Evolutionary conservation across 805 yeast genomes (phyloP).

Genomic region (Wickerhamomyces mucosus): DNA sequence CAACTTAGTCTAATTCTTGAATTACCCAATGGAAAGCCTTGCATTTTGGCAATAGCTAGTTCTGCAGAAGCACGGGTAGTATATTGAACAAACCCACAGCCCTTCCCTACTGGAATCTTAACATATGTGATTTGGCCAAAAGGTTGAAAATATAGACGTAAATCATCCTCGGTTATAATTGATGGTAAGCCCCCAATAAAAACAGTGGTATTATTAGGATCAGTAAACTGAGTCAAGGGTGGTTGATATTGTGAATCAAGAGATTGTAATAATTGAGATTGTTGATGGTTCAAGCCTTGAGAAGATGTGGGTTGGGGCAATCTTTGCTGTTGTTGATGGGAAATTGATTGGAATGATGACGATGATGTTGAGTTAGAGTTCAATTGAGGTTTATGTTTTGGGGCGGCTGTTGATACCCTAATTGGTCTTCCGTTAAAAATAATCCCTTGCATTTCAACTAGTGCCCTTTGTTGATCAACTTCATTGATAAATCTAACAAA

Average conservation of each 20-base stretch:
- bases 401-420: conserved; percentile 63
- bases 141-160: conserved; percentile 48
- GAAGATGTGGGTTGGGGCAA: conserved; percentile 15
- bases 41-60: conserved; percentile 77
- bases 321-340: conserved; percentile 12
- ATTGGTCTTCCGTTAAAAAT: conserved; percentile 66
- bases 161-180: conserved; percentile 48
- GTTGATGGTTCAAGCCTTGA: conserved; percentile 5
- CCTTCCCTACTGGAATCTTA: conserved; percentile 63
- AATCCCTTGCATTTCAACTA: conserved; percentile 75
- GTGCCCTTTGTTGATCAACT: conserved; percentile 61
- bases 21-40: conserved; percentile 81
- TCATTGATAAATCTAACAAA: conserved; percentile 69
- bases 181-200: conserved; percentile 58
- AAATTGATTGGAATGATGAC: conserved; percentile 6
- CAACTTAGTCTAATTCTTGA: conserved; percentile 77
- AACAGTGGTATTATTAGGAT: conserved; percentile 74
- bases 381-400: conserved; percentile 28
- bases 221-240: conserved; percentile 55
- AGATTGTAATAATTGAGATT: conserved; percentile 12
- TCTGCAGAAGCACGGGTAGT: conserved; percentile 76
- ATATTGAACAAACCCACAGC: conserved; percentile 85
- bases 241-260: conserved; percentile 39
- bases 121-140: conserved; percentile 74
- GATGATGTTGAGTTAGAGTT: conserved; percentile 1